Conservation (phyloP, 2,329 filamentous ascomycete genomes). For the Tolypocladium tundrense region DNA sequence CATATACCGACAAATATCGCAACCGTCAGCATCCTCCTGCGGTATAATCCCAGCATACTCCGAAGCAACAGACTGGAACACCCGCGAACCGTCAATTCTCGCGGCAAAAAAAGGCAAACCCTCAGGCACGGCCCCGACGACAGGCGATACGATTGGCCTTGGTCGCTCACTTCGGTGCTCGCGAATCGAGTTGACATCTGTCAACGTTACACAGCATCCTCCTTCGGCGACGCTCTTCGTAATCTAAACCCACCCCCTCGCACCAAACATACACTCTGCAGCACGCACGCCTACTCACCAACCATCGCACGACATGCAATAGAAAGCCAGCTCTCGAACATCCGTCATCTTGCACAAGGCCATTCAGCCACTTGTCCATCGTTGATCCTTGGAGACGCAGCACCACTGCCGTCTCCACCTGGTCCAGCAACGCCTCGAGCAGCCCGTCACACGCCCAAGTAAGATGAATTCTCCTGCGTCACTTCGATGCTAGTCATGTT, state of each 20-base stretch:
- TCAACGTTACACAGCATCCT: constrained; percentile 3
- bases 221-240: background rate
- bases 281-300: background rate
- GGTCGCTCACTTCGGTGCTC: background rate
- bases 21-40: background rate
- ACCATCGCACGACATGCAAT: constrained; percentile 11
- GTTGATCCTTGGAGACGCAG: background rate
- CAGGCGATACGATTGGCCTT: background rate
- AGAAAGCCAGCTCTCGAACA: constrained; percentile 3
- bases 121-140: background rate
- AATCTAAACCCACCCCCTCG: background rate
- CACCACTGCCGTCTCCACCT: background rate
- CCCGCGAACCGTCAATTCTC: background rate
- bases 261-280: background rate
- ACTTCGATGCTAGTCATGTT: background rate
- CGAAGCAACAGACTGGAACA: background rate
- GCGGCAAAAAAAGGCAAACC: background rate
- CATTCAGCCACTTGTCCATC: constrained; percentile 1
- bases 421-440: background rate
- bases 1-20: background rate
- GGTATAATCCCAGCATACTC: background rate
- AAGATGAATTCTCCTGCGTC: background rate
- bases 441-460: background rate
- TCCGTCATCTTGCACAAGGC: constrained; percentile 1
- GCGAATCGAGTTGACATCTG: background rate